These are phyloP conservation scores for Aureobasidium leucospermi DNA, from an alignment of 2,329 filamentous ascomycete genomes.

Conservation along the genomic window DNA sequence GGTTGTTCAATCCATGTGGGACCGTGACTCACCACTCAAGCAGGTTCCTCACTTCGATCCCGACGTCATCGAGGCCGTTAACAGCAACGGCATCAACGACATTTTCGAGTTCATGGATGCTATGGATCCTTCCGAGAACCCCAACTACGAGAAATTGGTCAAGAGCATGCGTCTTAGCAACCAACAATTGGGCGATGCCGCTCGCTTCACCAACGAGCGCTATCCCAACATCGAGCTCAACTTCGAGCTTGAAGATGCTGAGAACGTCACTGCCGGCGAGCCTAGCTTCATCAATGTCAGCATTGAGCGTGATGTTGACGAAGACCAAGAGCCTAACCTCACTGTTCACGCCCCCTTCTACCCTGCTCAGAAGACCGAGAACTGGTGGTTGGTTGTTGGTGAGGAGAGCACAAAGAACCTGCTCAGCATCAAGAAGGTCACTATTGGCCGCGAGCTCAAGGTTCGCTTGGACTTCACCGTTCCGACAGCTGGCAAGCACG, in stretches of 20 bases:
- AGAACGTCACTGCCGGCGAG: conserved; percentile 70
- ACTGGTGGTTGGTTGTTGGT: conserved; percentile 96
- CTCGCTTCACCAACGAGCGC: conserved; percentile 89
- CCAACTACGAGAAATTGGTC: conserved; percentile 69
- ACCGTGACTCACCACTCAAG: conserved; percentile 91
- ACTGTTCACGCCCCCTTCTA: conserved; percentile 95
- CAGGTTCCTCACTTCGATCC: conserved; percentile 93
- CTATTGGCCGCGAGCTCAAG: conserved; percentile 70
- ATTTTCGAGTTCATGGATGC: conserved; percentile 98
- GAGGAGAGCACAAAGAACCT: conserved; percentile 84
- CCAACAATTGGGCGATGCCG: conserved; percentile 78
- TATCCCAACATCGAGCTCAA: conserved; percentile 93
- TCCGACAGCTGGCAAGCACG: conserved; percentile 73
- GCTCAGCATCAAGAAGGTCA: conserved; percentile 89
- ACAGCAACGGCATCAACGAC: conserved; percentile 77
- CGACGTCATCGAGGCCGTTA: conserved; percentile 74
- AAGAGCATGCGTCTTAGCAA: conserved; percentile 72
- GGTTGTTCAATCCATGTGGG: conserved; percentile 99
- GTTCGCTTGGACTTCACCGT: conserved; percentile 83
- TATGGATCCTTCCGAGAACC: conserved; percentile 93
- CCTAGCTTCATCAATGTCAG: conserved; percentile 77
- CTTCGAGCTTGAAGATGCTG: conserved; percentile 75
- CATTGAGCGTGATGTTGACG: conserved; percentile 72
- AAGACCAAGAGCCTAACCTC: conserved; percentile 66
- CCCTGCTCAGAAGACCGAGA: conserved; percentile 84